Conservation (phyloP, 2,329 filamentous ascomycete species). For the Ascochyta lentis region DNA sequence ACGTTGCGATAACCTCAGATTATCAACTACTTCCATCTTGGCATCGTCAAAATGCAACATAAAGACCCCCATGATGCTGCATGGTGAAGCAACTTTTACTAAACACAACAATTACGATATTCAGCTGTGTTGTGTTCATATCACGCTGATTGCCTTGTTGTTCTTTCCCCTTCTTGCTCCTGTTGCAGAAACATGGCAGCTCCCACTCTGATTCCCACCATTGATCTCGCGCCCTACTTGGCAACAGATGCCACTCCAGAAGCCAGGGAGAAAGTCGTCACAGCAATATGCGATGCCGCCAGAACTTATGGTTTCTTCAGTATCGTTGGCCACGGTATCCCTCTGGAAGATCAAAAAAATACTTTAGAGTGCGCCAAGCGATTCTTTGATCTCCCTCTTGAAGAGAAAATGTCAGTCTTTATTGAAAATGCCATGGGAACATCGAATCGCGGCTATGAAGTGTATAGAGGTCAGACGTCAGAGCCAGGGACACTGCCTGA, state of each 20-base stretch:
- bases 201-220: background rate
- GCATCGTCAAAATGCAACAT: too few species aligned
- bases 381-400: constrained; percentile 17
- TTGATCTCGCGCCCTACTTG: background rate
- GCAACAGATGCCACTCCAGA: background rate
- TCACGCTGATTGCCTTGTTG: too few species aligned
- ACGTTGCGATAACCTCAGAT: too few species aligned
- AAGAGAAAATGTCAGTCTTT: constrained; percentile 23
- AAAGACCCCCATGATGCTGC: too few species aligned
- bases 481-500: constrained; percentile 19
- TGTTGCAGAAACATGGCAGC: too few species aligned
- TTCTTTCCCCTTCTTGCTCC: too few species aligned
- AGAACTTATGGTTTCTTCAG: constrained; percentile 26
- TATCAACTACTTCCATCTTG: too few species aligned
- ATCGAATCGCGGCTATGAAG: constrained; percentile 19
- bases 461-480: constrained; percentile 5
- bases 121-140: too few species aligned
- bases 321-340: constrained; percentile 22
- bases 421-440: constrained; percentile 10
- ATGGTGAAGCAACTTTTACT: too few species aligned
- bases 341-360: constrained; percentile 5
- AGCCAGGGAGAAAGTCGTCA: constrained; percentile 8
- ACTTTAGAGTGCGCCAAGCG: constrained; percentile 10
- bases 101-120: too few species aligned
- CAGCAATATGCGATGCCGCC: constrained; percentile 12